These are phyloP conservation scores for Jackrogersella multiformis DNA, from an alignment of 495 filamentous ascomycete genomes.

Conservation along the genomic window DNA sequence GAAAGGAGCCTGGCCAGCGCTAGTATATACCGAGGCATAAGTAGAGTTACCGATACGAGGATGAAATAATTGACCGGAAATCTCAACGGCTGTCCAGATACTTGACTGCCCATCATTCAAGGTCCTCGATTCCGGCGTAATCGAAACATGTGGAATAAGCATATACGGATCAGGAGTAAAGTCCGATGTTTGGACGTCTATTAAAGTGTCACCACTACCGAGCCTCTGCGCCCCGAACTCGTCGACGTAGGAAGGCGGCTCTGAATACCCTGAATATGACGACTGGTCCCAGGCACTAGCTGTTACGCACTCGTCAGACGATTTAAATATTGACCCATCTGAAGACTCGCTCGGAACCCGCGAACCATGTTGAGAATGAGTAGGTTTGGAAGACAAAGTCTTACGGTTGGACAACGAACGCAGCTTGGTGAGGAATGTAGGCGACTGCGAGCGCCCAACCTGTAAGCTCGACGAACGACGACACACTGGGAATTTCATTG, in stretches of 20 bases:
- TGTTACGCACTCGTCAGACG: background rate
- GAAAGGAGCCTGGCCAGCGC: slow-evolving; percentile 14
- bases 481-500: slow-evolving; percentile 8
- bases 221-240: slow-evolving; percentile 11
- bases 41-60: slow-evolving; percentile 12
- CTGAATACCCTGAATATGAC: slow-evolving; percentile 1
- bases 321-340: slow-evolving; percentile 32
- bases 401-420: slow-evolving; percentile 37
- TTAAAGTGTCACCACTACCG: slow-evolving; percentile 21
- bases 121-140: slow-evolving; percentile 64
- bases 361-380: slow-evolving; percentile 10
- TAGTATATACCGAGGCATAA: background rate
- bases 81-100: slow-evolving; percentile 60
- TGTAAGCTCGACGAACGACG: slow-evolving; percentile 34
- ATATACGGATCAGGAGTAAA: slow-evolving; percentile 45
- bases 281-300: slow-evolving; percentile 15
- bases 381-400: slow-evolving; percentile 33
- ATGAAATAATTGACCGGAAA: slow-evolving; percentile 51
- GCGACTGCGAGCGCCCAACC: slow-evolving; percentile 14
- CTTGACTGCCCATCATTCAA: slow-evolving; percentile 44
- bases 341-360: slow-evolving; percentile 31
- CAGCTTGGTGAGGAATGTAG: slow-evolving; percentile 26
- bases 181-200: slow-evolving; percentile 10
- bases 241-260: background rate
- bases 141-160: slow-evolving; percentile 52